These are phyloP conservation scores for Marchantia paleacea DNA, from an alignment of 225 moss, liverwort and hornwort species.

Conservation along the genomic window DNA sequence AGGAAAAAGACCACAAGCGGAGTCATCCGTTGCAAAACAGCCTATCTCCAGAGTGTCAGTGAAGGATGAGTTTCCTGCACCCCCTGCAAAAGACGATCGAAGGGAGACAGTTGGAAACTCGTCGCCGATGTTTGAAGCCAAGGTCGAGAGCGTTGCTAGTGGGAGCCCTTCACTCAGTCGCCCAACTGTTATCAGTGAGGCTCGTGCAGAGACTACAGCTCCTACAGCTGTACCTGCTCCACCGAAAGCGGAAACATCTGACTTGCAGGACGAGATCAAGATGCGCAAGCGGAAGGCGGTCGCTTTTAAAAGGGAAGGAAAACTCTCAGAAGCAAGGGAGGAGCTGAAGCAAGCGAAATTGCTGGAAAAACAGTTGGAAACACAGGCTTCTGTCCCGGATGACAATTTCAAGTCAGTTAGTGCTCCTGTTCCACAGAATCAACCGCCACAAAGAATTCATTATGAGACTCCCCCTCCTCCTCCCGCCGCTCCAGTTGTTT, in stretches of 20 bases:
- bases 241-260: conserved; percentile 6
- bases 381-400: conserved; percentile 3
- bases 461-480: not conserved
- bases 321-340: conserved; percentile 73
- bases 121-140: not conserved
- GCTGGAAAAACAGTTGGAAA: conserved; percentile 61
- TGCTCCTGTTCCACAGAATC: not conserved
- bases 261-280: conserved; percentile 64
- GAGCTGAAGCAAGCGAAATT: conserved; percentile 82
- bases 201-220: not conserved
- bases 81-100: not conserved
- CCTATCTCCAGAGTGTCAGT: not conserved
- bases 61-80: not conserved
- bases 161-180: not conserved
- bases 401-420: conserved; percentile 4
- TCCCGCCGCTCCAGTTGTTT: not conserved
- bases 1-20: conserved; percentile 5
- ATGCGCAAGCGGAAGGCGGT: conserved; percentile 83
- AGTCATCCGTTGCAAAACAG: conserved; percentile 14
- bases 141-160: conserved; percentile 1
- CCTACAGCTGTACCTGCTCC: conserved; percentile 2
- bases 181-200: not conserved
- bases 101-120: not conserved
- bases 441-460: conserved; percentile 7
- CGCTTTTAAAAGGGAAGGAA: conserved; percentile 81